Percentiles rank a stretch among this genome's conserved stretches.
phyloP scores from a whole-genome alignment of 2,329 filamentous ascomycete species.

The Microdochium bolleyi region DNA sequence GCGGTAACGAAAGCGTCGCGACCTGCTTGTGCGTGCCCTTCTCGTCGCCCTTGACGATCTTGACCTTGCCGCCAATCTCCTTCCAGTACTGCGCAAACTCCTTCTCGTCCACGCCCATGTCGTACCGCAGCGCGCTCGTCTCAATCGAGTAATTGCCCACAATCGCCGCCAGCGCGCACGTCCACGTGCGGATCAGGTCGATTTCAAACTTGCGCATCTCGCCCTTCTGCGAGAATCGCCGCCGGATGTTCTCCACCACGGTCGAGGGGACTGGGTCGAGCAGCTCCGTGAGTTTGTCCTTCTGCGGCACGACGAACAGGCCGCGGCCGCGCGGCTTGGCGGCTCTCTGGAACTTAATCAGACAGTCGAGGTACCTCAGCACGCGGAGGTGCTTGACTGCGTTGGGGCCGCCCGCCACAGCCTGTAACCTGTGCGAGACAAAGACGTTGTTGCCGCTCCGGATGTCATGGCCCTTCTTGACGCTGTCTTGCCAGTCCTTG shows the following conservation, averaged over 20 bases:
- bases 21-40: conserved; percentile 48
- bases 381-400: conserved; percentile 46
- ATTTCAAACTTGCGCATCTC: conserved; percentile 64
- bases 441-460: conserved; percentile 48
- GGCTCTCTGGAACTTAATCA: conserved; percentile 44
- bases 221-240: conserved; percentile 58
- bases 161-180: conserved; percentile 62
- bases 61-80: conserved; percentile 67
- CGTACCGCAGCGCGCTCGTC: conserved; percentile 60
- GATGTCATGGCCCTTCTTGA: conserved; percentile 47
- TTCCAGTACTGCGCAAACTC: conserved; percentile 64
- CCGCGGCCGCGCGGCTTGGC: conserved; percentile 34
- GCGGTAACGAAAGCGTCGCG: conserved; percentile 67
- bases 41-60: conserved; percentile 51
- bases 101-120: conserved; percentile 64
- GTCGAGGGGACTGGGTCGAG: conserved; percentile 50
- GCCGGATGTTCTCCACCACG: conserved; percentile 58
- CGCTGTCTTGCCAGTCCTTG: conserved; percentile 65
- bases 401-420: conserved; percentile 44
- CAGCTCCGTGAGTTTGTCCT: conserved; percentile 52
- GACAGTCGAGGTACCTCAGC: conserved; percentile 51
- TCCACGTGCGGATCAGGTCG: conserved; percentile 66
- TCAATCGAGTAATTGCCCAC: conserved; percentile 69
- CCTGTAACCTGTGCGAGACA: conserved; percentile 54
- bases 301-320: conserved; percentile 9